Evolutionary conservation across 2,329 filamentous ascomycete genomes (phyloP), one percentile per base, ranked within the genome.

Genomic region (Venturia asperata): DNA sequence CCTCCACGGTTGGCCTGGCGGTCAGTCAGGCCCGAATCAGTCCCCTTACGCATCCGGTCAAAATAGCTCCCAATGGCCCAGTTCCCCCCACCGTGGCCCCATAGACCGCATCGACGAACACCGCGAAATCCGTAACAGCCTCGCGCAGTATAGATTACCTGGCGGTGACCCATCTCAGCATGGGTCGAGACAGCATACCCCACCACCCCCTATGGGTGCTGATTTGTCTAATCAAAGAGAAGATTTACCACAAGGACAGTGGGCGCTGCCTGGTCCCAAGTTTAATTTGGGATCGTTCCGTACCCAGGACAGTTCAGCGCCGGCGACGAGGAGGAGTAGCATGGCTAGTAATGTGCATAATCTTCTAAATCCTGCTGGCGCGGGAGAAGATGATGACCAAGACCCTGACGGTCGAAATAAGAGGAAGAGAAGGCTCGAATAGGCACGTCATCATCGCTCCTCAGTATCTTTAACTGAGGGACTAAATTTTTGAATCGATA

Each of bases 261-360:
- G 84, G 84, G 76, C 80, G 41, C 71, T 84, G 21, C 81, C 82
- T 3, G 82, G 81, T 43, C 74, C 79, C 9, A 74, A 78, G 56
- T 82, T 77, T 65, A 58, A 58, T 13, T 15, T 58, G 19, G 52
- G 52, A 19, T 77, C 79, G 0, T 80, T 80, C 71, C 60, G 49
- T 15, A 74, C 75, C 24, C 74, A 81, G 58, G 81, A 82, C 64
- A 81, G 79, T 47, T 79, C 81, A 4, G 82, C 80, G 0, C 85
- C 87, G 3, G 84, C 85, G n/a, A 89, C 86, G 9, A 77, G 87
- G 64, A 80, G 87, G 67, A 86, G 85, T 34, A 89, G 86, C 71
- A 89, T 89, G 87, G 87, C 87, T 7, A 88, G 86, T 69, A 89
- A 87, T 69, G 83, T 87, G 27, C 85, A 87, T 72, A 85, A 82